These are phyloP conservation scores for Fragaria nilgerrensis DNA, from an alignment of 306 rosid genomes.

Conservation along the genomic window DNA sequence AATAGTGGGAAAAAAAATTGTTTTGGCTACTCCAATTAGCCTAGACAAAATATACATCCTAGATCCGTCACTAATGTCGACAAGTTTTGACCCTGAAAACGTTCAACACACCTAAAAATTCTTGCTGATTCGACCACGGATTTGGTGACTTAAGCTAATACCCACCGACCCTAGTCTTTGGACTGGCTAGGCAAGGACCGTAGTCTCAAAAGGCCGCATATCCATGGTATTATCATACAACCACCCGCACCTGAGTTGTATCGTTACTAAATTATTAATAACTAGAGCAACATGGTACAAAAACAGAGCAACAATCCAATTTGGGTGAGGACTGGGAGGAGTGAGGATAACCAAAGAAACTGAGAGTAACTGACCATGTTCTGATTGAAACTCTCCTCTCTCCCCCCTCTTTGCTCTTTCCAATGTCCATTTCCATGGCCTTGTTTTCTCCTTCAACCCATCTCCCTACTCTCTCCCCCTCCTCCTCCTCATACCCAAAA, in stretches of 20 bases:
- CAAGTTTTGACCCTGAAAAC: too few species aligned
- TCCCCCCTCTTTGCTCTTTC: background rate
- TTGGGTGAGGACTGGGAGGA: conserved; percentile 10
- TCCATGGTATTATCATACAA: background rate
- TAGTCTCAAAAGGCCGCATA: too few species aligned
- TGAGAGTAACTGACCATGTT: conserved; percentile 16
- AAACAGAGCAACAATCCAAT: background rate
- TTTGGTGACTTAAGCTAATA: too few species aligned
- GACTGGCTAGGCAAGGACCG: too few species aligned
- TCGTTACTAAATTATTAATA: background rate
- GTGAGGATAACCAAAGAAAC: conserved; percentile 17
- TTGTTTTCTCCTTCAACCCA: conserved; percentile 64
- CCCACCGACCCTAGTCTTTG: too few species aligned
- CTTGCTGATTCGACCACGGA: too few species aligned
- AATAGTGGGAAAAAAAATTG: too few species aligned
- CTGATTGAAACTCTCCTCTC: conserved; percentile 26
- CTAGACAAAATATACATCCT: too few species aligned
- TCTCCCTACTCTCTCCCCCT: conserved; percentile 43
- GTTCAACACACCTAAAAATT: too few species aligned
- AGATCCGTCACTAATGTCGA: too few species aligned
- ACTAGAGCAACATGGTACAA: background rate
- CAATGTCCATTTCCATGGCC: conserved; percentile 62
- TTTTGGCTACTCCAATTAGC: too few species aligned
- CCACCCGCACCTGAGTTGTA: background rate
- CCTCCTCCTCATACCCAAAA: conserved; percentile 44